Percentiles rank a stretch among this genome's conserved stretches.
Conservation (phyloP, 106 monocot genomes). For the Dendrobium chrysotoxum region DNA sequence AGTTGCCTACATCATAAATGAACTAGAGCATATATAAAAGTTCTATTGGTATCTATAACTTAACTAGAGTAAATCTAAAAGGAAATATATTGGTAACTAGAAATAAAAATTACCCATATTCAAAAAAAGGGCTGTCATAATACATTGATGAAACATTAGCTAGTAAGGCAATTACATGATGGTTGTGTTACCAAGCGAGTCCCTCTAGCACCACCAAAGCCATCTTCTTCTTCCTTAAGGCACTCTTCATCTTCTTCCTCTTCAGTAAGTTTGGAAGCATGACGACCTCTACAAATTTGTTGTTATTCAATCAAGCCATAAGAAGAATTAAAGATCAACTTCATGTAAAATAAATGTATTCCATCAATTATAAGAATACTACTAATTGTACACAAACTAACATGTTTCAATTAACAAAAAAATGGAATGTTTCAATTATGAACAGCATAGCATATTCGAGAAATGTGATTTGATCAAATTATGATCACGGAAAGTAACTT, state of each 20-base stretch:
- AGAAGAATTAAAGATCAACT: slow-evolving; percentile 5
- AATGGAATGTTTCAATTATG: neutral
- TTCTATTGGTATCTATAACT: neutral
- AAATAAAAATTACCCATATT: neutral
- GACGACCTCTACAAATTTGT: slow-evolving; percentile 41
- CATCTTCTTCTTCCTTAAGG: slow-evolving; percentile 70
- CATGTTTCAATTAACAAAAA: neutral
- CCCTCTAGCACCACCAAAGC: slow-evolving; percentile 36
- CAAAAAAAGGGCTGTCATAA: neutral
- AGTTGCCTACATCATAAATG: too few relatives aligned
- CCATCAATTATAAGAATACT: neutral
- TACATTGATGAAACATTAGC: neutral
- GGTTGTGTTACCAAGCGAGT: slow-evolving; percentile 62
- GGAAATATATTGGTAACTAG: neutral
- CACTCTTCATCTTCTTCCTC: slow-evolving; percentile 80
- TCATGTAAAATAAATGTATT: neutral
- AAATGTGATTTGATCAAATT: neutral
- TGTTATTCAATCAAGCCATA: neutral
- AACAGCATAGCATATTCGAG: too few relatives aligned
- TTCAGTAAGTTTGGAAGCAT: slow-evolving; percentile 67
- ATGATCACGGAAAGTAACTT: neutral
- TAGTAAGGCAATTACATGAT: slow-evolving; percentile 41
- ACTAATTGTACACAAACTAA: neutral
- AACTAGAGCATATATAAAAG: neutral
- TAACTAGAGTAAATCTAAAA: neutral